phyloP scores from a whole-genome alignment of 1,139 yeast genomes.

The Saccharomyces hybrid region DNA sequence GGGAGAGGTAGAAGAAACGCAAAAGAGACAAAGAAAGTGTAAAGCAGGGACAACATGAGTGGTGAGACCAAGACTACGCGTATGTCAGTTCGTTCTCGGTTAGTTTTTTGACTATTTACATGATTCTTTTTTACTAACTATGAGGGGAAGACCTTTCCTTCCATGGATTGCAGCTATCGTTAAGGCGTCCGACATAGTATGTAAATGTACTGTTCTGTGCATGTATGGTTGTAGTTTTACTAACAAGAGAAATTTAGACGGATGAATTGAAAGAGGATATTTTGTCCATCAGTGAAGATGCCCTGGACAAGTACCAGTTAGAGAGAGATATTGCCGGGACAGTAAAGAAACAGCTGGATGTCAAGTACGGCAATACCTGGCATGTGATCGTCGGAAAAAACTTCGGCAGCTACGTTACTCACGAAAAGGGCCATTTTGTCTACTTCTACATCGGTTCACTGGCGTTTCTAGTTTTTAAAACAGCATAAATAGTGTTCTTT shows the following conservation, averaged over 20 bases:
- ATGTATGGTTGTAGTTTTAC: too few relatives aligned
- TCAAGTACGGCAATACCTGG: conserved; percentile 76
- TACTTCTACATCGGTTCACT: conserved; percentile 77
- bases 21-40: background rate
- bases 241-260: conserved; percentile 28
- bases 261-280: conserved; percentile 55
- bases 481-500: conserved; percentile 27
- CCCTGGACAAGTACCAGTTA: conserved; percentile 41
- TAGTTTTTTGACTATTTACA: background rate
- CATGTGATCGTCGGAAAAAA: conserved; percentile 91
- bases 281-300: conserved; percentile 50
- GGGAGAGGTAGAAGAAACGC: background rate
- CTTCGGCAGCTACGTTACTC: conserved; percentile 92
- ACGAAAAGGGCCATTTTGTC: conserved; percentile 71
- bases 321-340: conserved; percentile 76
- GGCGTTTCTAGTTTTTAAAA: conserved; percentile 78
- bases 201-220: conserved; percentile 6
- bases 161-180: conserved; percentile 19
- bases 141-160: background rate
- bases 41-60: background rate
- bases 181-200: conserved; percentile 32
- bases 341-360: conserved; percentile 69
- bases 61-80: background rate
- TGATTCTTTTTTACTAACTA: background rate
- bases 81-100: background rate